A percentile compares a stretch with the other conserved stretches of the same genome.
Evolutionary conservation across 2,329 filamentous ascomycete genomes (phyloP).

Genomic region (Penicillium sp.): DNA sequence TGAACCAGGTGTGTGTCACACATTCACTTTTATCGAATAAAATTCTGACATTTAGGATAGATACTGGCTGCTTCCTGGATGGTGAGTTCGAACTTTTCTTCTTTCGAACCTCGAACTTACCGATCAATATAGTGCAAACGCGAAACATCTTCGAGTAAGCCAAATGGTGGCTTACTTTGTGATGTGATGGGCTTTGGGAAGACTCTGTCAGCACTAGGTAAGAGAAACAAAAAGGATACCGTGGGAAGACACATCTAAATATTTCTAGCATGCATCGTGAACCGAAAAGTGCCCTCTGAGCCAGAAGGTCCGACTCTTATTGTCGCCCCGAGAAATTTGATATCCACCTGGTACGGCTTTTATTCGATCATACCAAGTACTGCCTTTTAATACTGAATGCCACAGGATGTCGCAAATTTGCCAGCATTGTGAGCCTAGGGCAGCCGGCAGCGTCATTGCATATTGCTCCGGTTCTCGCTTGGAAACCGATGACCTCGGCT

Average conservation of each 20-base stretch:
- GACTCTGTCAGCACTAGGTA: neutral
- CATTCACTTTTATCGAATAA: neutral
- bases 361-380: neutral
- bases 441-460: neutral
- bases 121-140: neutral
- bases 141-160: neutral
- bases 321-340: neutral
- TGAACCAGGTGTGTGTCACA: neutral
- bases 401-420: neutral
- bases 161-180: neutral
- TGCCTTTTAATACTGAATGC: neutral
- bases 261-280: neutral
- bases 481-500: neutral
- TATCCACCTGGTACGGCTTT: neutral
- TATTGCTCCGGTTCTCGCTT: neutral
- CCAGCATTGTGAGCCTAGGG: neutral
- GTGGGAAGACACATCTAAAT: neutral
- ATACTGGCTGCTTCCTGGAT: neutral
- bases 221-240: neutral
- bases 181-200: constrained; percentile 1
- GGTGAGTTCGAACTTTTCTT: neutral
- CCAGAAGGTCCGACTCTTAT: neutral
- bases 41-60: neutral
- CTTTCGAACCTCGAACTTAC: neutral
- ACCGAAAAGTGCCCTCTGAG: neutral